Base-by-base conservation (phyloP, 2,329 filamentous ascomycete species). In the Cyphellophora europaea region DNA sequence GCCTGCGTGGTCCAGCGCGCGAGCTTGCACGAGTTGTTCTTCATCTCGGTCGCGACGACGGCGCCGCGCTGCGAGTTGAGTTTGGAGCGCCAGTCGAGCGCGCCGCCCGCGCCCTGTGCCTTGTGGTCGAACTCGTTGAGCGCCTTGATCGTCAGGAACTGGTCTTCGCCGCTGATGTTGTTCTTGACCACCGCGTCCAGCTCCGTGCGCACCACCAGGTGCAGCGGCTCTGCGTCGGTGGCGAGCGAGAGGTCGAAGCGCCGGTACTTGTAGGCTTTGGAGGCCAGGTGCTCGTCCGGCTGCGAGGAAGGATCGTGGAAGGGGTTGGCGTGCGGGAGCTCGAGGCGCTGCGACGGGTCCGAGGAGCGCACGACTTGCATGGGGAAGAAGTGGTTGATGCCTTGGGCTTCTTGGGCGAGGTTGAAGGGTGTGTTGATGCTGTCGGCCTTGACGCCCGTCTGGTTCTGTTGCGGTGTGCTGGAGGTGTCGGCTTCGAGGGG, bases 341-440 rank as follows among this genome's bases (percentile, higher is more conserved):
- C 75, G 47, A 87, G 71, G 71, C 91, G 93, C 58, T 77, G 68
- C 44, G 67, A 72, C 45, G 86, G 76, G 49, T 72, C 82, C n/a
- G n/a, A n/a, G 69, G 98, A 91, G 51, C 77, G 63, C 48, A 98
- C 88, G 33, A 93, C 86, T 70, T 98, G 91, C 63, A 93, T 85
- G 50, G 86, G 83, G 62, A 98, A 98, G 71, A 96, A 93, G 74
- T 96, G 91, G 77, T 98, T 98, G 75, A 98, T 98, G 70, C 95
- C 93, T 34, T 91, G 98, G 36, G 91, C 91, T 67, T 98, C 91
- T 62, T 95, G 82, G 54, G 93, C 89, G 38, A 98, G 78, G 35
- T 88, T 86, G 36, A 71, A 67, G n/a, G 91, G 91, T 55, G 87
- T 87, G 75, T 98, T 98, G 65, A 98, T 82, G 47, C 74, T 71